phyloP scores from a whole-genome alignment of 2,329 filamentous ascomycete genomes.

The Scedosporium minutisporum region DNA sequence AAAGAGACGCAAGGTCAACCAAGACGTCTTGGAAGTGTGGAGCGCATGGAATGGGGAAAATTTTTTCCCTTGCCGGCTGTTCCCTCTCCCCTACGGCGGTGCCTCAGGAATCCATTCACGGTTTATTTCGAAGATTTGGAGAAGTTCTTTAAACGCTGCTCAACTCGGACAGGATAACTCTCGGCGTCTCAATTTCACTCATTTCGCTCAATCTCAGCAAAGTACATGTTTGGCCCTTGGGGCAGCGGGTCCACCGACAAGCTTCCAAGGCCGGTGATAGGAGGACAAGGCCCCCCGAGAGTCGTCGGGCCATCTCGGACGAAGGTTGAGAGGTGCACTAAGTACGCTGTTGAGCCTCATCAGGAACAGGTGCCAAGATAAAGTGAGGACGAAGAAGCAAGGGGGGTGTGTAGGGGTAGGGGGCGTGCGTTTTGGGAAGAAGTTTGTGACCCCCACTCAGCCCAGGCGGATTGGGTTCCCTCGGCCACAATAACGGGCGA shows the following conservation, averaged over 20 bases:
- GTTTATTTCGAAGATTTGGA: not conserved
- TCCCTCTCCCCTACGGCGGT: not conserved
- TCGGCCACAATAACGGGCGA: not conserved
- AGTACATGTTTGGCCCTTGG: too few relatives aligned
- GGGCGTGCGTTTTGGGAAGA: not conserved
- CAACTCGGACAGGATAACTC: not conserved
- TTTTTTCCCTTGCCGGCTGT: not conserved
- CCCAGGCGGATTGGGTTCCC: not conserved
- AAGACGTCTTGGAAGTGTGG: constrained; percentile 9
- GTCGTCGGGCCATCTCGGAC: constrained; percentile 6
- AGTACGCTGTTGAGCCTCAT: not conserved
- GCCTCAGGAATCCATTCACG: constrained; percentile 5
- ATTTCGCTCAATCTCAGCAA: not conserved
- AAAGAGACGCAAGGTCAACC: constrained; percentile 12
- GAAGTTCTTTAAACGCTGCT: not conserved
- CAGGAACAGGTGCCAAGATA: constrained; percentile 1
- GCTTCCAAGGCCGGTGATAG: not conserved
- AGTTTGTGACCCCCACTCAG: not conserved
- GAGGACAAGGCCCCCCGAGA: not conserved
- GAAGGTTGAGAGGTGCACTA: not conserved
- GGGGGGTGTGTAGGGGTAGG: not conserved
- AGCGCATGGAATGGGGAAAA: constrained; percentile 6
- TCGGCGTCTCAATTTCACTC: not conserved
- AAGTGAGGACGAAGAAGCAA: not conserved
- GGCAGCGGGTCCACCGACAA: not conserved